Conservation (phyloP, 208 protist species). For the Trichomonas vaginalis region DNA sequence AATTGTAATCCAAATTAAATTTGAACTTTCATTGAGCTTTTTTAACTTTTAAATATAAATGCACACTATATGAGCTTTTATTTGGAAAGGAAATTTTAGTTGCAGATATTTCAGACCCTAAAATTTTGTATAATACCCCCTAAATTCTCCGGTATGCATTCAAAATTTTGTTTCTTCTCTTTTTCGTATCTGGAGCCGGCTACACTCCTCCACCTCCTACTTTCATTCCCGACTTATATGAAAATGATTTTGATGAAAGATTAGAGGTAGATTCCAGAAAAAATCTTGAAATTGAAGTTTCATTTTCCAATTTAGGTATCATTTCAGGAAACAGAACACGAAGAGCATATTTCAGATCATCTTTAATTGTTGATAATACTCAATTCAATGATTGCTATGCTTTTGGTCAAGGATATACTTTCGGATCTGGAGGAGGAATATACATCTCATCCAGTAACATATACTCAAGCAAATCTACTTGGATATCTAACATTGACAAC, state of each 20-base stretch:
- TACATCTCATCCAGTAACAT: neutral
- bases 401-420: neutral
- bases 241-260: neutral
- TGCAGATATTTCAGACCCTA: no score
- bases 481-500: neutral
- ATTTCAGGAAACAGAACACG: neutral
- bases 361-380: neutral
- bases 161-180: neutral
- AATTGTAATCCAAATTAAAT: no score
- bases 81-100: no score
- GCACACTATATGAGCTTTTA: no score
- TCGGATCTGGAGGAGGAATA: neutral
- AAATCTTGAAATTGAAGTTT: neutral
- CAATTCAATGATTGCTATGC: neutral
- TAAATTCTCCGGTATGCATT: neutral
- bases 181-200: neutral
- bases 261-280: neutral
- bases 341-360: neutral
- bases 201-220: neutral
- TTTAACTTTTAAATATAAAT: no score
- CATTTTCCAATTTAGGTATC: neutral
- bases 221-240: neutral
- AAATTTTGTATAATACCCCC: no score
- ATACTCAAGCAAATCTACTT: neutral
- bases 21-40: no score